These are phyloP conservation scores for Funneliformis mosseae DNA, from an alignment of 192 early-diverging fungal genomes.

Conservation along the genomic window DNA sequence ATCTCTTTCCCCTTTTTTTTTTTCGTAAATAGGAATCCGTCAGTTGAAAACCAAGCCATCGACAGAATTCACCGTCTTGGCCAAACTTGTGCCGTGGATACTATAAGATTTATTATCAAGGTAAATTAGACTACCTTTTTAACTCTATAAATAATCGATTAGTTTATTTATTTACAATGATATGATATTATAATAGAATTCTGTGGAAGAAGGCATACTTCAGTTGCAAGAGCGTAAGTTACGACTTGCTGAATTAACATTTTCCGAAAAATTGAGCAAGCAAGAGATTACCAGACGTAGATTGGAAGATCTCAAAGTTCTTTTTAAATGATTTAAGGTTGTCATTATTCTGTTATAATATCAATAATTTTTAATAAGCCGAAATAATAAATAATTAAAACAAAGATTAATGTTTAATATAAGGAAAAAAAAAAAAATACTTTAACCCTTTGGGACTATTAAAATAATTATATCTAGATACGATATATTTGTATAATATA, in stretches of 20 bases:
- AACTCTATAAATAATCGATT: background rate
- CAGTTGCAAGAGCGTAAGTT: constrained; percentile 55
- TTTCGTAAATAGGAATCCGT: constrained; percentile 61
- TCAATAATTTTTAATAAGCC: too few relatives aligned
- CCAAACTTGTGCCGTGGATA: constrained; percentile 63
- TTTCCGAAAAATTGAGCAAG: constrained; percentile 45
- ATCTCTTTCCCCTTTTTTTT: constrained; percentile 47
- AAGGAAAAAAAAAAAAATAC: too few relatives aligned
- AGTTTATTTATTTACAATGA: constrained; percentile 2
- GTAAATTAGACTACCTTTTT: constrained; percentile 21
- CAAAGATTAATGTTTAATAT: too few relatives aligned
- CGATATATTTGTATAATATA: too few relatives aligned
- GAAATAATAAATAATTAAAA: too few relatives aligned
- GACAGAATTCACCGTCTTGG: constrained; percentile 86
- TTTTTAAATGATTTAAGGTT: constrained; percentile 36
- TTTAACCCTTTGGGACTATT: too few relatives aligned
- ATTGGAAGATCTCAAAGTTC: constrained; percentile 43
- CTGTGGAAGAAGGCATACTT: constrained; percentile 60
- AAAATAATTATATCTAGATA: too few relatives aligned
- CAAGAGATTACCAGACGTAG: constrained; percentile 44
- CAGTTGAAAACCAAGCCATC: constrained; percentile 81
- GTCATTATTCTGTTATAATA: too few relatives aligned
- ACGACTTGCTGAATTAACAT: constrained; percentile 44
- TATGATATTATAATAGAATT: constrained; percentile 35
- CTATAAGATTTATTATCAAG: constrained; percentile 66